A percentile compares a stretch with the other conserved stretches of the same genome.
phyloP scores from a whole-genome alignment of 2,329 filamentous ascomycete genomes.

The Stagonosporopsis vannaccii region DNA sequence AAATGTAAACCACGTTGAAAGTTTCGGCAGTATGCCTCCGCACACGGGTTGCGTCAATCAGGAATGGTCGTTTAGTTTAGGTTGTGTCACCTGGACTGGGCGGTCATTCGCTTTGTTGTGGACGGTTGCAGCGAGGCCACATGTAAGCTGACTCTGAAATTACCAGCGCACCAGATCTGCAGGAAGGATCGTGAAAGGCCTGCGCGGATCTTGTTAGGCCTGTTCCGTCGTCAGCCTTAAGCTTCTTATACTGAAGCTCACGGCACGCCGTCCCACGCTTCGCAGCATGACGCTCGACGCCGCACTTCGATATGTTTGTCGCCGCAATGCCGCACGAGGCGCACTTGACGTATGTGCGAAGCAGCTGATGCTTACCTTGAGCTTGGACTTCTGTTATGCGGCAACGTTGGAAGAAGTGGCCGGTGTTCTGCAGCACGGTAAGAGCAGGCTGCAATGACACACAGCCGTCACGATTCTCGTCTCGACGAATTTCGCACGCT shows the following conservation, averaged over 20 bases:
- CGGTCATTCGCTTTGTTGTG: constrained; percentile 49
- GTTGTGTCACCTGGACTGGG: constrained; percentile 43
- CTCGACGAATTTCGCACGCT: constrained; percentile 1
- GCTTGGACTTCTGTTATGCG: constrained; percentile 20
- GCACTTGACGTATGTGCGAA: constrained; percentile 10
- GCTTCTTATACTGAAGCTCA: constrained; percentile 24
- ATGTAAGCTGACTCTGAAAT: constrained; percentile 48
- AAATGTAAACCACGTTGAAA: constrained; percentile 25
- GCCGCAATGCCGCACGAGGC: constrained; percentile 13
- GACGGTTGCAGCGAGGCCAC: constrained; percentile 43
- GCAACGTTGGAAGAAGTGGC: constrained; percentile 23
- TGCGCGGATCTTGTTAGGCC: constrained; percentile 38
- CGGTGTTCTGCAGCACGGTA: constrained; percentile 7
- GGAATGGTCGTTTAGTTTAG: constrained; percentile 38
- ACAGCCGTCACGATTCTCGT: constrained; percentile 1
- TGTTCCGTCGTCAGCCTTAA: constrained; percentile 37
- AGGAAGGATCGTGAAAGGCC: constrained; percentile 41
- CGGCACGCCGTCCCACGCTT: constrained; percentile 1
- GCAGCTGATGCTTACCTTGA: constrained; percentile 30
- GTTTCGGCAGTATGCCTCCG: constrained; percentile 1
- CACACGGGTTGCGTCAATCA: constrained; percentile 18
- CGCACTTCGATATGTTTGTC: constrained; percentile 2
- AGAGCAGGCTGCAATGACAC: constrained; percentile 5
- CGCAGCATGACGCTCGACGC: constrained; percentile 8
- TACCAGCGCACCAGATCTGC: constrained; percentile 45